Conservation (phyloP, 108 stramenopile genomes). For the Cylindrotheca closterium region DNA sequence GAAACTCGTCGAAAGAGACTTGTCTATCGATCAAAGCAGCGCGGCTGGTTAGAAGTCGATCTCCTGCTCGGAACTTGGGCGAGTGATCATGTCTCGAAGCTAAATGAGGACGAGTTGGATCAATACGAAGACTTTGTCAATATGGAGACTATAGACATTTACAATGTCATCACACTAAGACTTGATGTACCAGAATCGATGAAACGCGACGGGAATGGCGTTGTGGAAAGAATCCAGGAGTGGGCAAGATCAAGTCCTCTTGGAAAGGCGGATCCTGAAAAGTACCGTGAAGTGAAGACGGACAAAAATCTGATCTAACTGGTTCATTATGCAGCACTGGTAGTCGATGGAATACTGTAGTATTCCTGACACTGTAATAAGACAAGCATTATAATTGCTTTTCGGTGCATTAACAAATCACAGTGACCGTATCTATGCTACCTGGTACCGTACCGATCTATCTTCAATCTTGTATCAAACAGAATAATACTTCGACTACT, state of each 20-base stretch:
- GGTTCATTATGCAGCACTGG: neutral
- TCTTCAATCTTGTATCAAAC: too few relatives aligned
- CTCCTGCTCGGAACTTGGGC: conserved; percentile 98
- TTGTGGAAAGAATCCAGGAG: conserved; percentile 78
- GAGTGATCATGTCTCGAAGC: conserved; percentile 74
- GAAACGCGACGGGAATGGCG: conserved; percentile 43
- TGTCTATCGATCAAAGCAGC: conserved; percentile 96
- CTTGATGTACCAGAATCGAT: conserved; percentile 76
- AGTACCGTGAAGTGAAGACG: conserved; percentile 70
- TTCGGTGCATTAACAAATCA: too few relatives aligned
- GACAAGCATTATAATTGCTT: too few relatives aligned
- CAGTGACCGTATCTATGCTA: too few relatives aligned
- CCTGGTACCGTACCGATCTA: too few relatives aligned
- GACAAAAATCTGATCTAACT: conserved; percentile 72
- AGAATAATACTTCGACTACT: too few relatives aligned
- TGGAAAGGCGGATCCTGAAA: conserved; percentile 80
- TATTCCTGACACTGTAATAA: too few relatives aligned
- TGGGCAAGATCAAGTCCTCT: conserved; percentile 84
- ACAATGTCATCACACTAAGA: conserved; percentile 93
- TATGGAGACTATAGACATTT: conserved; percentile 98
- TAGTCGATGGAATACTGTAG: too few relatives aligned
- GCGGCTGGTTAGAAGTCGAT: conserved; percentile 99
- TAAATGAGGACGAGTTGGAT: conserved; percentile 79
- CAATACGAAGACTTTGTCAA: conserved; percentile 96
- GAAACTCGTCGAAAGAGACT: conserved; percentile 89